Percentiles rank a stretch among this genome's conserved stretches.
Evolutionary conservation across 2,329 filamentous ascomycete genomes (phyloP).

Genomic region (Sporothrix euskadiensis): DNA sequence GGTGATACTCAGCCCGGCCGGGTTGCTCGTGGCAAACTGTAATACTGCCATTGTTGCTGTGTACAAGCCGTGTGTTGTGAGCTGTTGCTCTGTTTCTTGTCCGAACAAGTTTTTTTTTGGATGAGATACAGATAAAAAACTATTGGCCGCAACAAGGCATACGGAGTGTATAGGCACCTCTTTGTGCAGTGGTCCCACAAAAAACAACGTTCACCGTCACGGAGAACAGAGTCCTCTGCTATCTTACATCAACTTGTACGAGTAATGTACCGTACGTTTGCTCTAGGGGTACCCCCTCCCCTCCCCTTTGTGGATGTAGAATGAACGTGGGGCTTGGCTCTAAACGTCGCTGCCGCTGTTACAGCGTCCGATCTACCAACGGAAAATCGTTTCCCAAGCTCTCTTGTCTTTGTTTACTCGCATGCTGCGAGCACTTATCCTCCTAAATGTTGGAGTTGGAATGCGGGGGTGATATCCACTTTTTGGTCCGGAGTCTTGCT

Average conservation of each 20-base stretch:
- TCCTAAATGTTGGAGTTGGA: neutral
- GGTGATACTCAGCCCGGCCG: neutral
- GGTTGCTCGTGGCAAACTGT: slow-evolving; percentile 5
- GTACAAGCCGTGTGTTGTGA: neutral
- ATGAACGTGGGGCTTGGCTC: neutral
- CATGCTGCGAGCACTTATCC: neutral
- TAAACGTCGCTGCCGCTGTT: neutral
- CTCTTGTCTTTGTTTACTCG: neutral
- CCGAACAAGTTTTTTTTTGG: neutral
- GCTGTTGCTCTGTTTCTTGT: neutral
- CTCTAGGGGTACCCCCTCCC: neutral
- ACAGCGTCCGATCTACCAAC: neutral
- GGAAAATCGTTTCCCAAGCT: slow-evolving; percentile 15
- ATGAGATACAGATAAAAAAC: neutral
- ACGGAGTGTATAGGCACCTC: neutral
- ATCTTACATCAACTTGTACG: neutral
- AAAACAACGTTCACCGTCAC: neutral
- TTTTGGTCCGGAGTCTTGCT: slow-evolving; percentile 8
- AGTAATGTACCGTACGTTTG: neutral
- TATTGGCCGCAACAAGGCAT: neutral
- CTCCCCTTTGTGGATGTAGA: neutral
- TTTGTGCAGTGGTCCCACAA: neutral
- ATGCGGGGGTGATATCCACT: slow-evolving; percentile 19
- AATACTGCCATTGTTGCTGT: neutral
- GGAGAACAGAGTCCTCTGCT: neutral